phyloP scores from a whole-genome alignment of 2,329 filamentous ascomycete species.

The Fusarium setosum region DNA sequence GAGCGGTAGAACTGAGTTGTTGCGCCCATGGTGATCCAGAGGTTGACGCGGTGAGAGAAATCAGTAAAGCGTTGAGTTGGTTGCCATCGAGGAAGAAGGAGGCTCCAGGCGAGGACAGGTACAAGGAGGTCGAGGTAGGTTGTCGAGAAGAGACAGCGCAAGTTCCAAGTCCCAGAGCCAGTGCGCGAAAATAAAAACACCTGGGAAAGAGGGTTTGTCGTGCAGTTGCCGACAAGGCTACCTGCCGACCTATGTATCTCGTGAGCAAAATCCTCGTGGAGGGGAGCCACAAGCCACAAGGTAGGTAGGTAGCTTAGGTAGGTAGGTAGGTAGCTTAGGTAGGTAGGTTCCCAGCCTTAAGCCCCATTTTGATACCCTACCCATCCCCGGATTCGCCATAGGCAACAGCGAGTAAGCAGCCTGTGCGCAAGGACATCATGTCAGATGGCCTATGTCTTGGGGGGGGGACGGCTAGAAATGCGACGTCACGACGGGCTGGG shows the following conservation, averaged over 20 bases:
- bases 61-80: not conserved
- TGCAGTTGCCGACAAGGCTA: no score
- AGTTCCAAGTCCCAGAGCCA: no score
- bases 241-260: no score
- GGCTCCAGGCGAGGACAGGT: not conserved
- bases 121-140: not conserved
- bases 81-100: not conserved
- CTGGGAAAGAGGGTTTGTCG: not conserved
- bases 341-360: no score
- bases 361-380: not conserved
- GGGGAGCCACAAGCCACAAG: no score
- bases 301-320: no score
- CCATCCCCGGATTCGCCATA: constrained; percentile 9
- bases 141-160: not conserved
- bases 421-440: constrained; percentile 8
- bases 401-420: constrained; percentile 25
- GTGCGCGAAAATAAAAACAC: no score
- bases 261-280: constrained; percentile 1
- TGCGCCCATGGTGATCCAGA: constrained; percentile 40
- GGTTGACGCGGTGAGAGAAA: not conserved
- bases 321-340: no score
- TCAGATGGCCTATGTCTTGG: constrained; percentile 29
- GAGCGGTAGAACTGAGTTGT: constrained; percentile 67
- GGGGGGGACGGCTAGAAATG: constrained; percentile 12
- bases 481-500: constrained; percentile 31